Evolutionary conservation across 805 yeast genomes (phyloP), one percentile per base, ranked within the genome.

Genomic region (Saccharomycopsis lassenensis): DNA sequence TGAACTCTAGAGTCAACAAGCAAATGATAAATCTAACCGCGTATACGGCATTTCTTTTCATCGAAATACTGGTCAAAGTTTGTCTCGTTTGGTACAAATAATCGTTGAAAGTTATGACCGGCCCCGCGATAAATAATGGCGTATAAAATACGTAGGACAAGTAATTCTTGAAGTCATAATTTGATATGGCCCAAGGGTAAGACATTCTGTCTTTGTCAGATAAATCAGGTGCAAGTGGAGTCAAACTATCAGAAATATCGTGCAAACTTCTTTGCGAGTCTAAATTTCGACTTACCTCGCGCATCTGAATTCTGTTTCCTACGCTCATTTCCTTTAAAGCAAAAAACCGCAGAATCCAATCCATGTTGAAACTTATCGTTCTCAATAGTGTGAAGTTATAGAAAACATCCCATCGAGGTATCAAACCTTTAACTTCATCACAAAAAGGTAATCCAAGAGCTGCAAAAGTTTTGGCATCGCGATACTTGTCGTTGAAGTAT

Each of bases 91-190:
- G 98, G 48, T 77, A 77, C 28, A 81, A 56, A 55, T 76, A 91
- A 56, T 91, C 98, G 58, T 91, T 91, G 63, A 82, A 91, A 0
- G 97, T 82, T 28, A 91, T 52, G 12, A 91, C 75, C 17, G 99
- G 99, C 1, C 99, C 99, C 2, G 95, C 96, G 48, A 91, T 77
- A 57, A 82, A 83, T 32, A 91, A 60, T 3, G 99, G 99, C 0
- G 95, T 72, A 50, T 91, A 91, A 4, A 79, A 59, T 23, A 83
- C 54, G 52, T 86, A 91, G 0, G 94, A 77, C 28, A 85, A 42
- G 52, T 80, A 84, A 52, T 83, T 81, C 29, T 56, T 35, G n/a
- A 74, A 47, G 22, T 62, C 64, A 57, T 86, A 91, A 29, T 76
- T 83, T 2, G 58, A 48, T 0, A 74, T 36, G 1, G 74, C 75